phyloP scores from a whole-genome alignment of 495 filamentous ascomycete genomes.

The Terfezia boudieri region DNA sequence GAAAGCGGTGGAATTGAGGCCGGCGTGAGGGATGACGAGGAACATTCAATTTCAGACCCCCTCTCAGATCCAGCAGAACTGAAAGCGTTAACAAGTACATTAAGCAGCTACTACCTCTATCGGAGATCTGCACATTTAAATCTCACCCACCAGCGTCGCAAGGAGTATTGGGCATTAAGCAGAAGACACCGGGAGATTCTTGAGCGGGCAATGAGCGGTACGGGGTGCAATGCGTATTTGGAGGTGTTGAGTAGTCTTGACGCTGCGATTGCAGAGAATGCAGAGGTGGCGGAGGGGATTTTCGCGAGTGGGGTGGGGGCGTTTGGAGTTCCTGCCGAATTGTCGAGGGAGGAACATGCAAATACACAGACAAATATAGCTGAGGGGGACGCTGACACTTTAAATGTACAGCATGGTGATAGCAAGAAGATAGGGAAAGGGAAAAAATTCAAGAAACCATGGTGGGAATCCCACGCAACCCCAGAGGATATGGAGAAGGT shows the following conservation, averaged over 20 bases:
- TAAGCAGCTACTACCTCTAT: conserved; percentile 28
- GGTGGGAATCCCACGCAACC: conserved; percentile 46
- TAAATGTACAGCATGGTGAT: background rate
- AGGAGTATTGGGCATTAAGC: conserved; percentile 80
- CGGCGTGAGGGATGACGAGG: no score
- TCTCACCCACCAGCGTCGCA: conserved; percentile 68
- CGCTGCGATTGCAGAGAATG: conserved; percentile 71
- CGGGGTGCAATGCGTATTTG: conserved; percentile 25
- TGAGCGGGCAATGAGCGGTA: conserved; percentile 51
- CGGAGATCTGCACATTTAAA: conserved; percentile 62
- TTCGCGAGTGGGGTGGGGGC: conserved; percentile 37
- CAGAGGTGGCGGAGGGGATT: conserved; percentile 59
- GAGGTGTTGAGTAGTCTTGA: conserved; percentile 56
- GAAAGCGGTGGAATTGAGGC: no score
- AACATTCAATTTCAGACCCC: background rate
- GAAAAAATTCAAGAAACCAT: conserved; percentile 10
- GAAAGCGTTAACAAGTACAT: conserved; percentile 4
- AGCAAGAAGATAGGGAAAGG: conserved; percentile 8
- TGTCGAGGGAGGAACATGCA: background rate
- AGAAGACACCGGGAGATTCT: conserved; percentile 60
- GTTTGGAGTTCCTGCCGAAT: conserved; percentile 9
- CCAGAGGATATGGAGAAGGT: conserved; percentile 66
- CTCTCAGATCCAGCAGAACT: conserved; percentile 8
- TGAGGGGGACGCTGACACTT: no score
- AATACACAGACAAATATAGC: no score